Base-by-base conservation (phyloP, 2,329 filamentous ascomycete species). In the Metarhizium robertsii region DNA sequence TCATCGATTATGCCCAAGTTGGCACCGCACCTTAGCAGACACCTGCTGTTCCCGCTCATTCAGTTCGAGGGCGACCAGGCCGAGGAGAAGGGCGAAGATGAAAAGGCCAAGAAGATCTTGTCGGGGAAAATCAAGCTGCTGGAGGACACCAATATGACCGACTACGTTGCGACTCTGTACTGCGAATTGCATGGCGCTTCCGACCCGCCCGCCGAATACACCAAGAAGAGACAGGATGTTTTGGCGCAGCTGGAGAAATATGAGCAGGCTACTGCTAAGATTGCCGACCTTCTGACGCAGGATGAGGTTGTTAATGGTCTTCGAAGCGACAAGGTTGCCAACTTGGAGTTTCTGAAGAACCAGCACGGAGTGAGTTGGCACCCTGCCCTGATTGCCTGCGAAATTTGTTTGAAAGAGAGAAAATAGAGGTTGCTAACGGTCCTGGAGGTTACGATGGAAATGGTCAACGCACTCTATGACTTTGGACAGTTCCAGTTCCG, bases 401-500 rank as follows among this genome's bases (percentile, higher is more conserved):
- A 43, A 29, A 20, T 13, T 7, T 20, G 20, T 29, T 6, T 14
- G 13, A n/a, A 30, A 32, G 29, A n/a, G n/a, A 16, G 11, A 16
- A 29, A 29, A 11, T 16, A 34, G 38, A 45, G 4, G 38, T 29
- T 25, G 20, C 45, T 52, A 51, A 59, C 53, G 53, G 38, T 48
- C 45, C 32, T 55, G 54, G 62, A 87, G 85, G 84, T 97, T 62
- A 96, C 92, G 42, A 80, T 87, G 66, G 91, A 96, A 60, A 96
- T 96, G 89, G 91, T 99, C 64, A 88, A 97, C 74, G 88, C 88
- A 62, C 86, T 99, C 55, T 95, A 92, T 76, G 91, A 96, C 67
- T 96, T 91, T 67, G 94, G 94, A 65, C 89, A 94, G 73, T 96
- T 96, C 76, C 90, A 96, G 78, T 99, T 97, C 79, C 92, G 90